A percentile compares a stretch with the other conserved stretches of the same genome.
Conservation (phyloP, 768 basidiomycete genomes). For the Lactarius trivialis region DNA sequence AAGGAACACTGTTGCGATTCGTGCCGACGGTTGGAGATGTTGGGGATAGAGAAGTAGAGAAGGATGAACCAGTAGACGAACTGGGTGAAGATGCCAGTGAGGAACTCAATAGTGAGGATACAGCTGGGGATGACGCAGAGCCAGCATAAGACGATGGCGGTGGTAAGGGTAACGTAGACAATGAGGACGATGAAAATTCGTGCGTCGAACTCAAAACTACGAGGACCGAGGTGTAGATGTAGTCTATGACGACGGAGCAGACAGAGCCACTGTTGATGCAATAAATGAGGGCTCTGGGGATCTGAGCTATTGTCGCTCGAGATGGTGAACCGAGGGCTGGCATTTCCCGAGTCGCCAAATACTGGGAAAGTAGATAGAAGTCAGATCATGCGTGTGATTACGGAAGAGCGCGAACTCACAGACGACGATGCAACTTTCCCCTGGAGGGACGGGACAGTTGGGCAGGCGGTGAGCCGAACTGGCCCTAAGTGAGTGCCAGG, state of each 20-base stretch:
- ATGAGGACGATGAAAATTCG: not conserved
- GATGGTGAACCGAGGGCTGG: conserved; percentile 18
- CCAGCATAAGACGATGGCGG: not conserved
- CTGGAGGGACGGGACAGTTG: conserved; percentile 31
- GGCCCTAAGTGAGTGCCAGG: conserved; percentile 35
- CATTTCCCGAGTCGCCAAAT: conserved; percentile 17
- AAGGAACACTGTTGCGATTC: not conserved
- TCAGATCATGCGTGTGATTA: not conserved
- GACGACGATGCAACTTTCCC: conserved; percentile 43
- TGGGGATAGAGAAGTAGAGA: not conserved
- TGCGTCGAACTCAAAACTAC: not conserved
- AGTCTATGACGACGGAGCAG: not conserved
- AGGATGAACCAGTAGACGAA: not conserved
- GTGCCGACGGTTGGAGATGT: not conserved
- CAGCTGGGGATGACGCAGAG: not conserved
- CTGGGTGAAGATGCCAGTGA: not conserved
- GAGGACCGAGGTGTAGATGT: not conserved
- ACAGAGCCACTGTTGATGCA: not conserved
- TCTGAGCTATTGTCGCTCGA: not conserved
- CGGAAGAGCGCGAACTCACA: conserved; percentile 28
- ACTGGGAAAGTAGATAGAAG: conserved; percentile 1
- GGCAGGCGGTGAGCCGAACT: conserved; percentile 38
- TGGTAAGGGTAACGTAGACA: not conserved
- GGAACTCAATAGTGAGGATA: not conserved
- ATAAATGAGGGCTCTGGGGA: not conserved